These are phyloP conservation scores for Gardenia jasminoides DNA, from an alignment of 257 asterid species.

Conservation along the genomic window DNA sequence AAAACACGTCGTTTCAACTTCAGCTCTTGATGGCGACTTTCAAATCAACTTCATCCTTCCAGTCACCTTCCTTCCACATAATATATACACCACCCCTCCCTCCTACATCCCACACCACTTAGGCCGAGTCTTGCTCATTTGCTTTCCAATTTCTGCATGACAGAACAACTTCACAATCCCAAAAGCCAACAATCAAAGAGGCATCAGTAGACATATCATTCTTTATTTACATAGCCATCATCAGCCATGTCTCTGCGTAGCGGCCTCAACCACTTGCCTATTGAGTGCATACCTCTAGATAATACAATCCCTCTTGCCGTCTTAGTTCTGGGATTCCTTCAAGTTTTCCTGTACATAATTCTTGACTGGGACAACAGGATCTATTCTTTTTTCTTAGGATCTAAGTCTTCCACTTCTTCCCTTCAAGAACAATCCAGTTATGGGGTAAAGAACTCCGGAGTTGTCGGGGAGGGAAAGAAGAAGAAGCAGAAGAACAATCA, in stretches of 20 bases:
- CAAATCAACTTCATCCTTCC: background rate
- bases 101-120: background rate
- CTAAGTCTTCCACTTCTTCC: slow-evolving; percentile 14
- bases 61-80: background rate
- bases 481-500: slow-evolving; percentile 12
- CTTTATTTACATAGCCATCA: background rate
- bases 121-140: background rate
- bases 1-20: too few species aligned
- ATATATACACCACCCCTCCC: background rate
- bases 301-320: slow-evolving; percentile 15
- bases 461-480: background rate
- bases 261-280: slow-evolving; percentile 21
- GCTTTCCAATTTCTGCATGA: background rate
- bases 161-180: background rate
- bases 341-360: slow-evolving; percentile 28
- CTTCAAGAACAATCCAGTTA: background rate
- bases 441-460: background rate
- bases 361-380: slow-evolving; percentile 29
- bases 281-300: slow-evolving; percentile 20
- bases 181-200: background rate
- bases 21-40: background rate
- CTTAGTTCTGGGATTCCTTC: slow-evolving; percentile 32
- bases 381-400: slow-evolving; percentile 29
- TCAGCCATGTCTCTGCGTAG: slow-evolving; percentile 13
- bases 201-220: background rate